phyloP scores from a whole-genome alignment of 2,329 filamentous ascomycete genomes.

The Ceratocystiopsis sp. region DNA sequence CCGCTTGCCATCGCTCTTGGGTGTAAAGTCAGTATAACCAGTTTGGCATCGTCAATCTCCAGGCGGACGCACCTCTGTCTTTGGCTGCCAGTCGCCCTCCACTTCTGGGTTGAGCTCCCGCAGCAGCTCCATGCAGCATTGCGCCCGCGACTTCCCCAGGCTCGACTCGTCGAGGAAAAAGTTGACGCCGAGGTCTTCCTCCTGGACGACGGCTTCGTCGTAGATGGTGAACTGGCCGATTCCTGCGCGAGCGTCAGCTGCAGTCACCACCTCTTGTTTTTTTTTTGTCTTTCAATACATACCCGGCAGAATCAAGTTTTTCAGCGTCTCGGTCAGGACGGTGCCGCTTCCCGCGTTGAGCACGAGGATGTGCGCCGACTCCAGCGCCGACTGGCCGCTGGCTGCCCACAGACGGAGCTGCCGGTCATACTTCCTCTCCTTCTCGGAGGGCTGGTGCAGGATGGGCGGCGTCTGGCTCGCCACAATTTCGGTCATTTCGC shows the following conservation, averaged over 20 bases:
- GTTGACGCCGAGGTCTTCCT: constrained; percentile 82
- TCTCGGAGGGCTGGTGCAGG: constrained; percentile 37
- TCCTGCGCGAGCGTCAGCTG: constrained; percentile 26
- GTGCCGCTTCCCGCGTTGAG: constrained; percentile 78
- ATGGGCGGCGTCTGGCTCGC: constrained; percentile 28
- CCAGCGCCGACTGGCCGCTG: constrained; percentile 74
- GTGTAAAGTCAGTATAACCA: too few relatives aligned
- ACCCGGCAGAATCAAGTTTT: constrained; percentile 91
- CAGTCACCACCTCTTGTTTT: too few relatives aligned
- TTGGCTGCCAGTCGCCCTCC: constrained; percentile 51
- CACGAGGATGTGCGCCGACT: constrained; percentile 79
- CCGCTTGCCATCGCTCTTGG: too few relatives aligned
- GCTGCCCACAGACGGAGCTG: constrained; percentile 93
- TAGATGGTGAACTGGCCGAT: constrained; percentile 86
- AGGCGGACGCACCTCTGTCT: constrained; percentile 21
- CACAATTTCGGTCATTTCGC: constrained; percentile 26
- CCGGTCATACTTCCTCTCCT: constrained; percentile 74
- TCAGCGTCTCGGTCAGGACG: constrained; percentile 77
- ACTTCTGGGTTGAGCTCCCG: constrained; percentile 89
- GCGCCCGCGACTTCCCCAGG: constrained; percentile 60
- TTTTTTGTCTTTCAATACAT: constrained; percentile 7
- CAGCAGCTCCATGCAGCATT: constrained; percentile 60
- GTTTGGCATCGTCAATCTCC: too few relatives aligned
- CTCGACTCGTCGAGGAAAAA: constrained; percentile 81
- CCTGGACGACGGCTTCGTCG: constrained; percentile 59